Conservation (phyloP, 2,329 filamentous ascomycete species). For the Periconia sp. region DNA sequence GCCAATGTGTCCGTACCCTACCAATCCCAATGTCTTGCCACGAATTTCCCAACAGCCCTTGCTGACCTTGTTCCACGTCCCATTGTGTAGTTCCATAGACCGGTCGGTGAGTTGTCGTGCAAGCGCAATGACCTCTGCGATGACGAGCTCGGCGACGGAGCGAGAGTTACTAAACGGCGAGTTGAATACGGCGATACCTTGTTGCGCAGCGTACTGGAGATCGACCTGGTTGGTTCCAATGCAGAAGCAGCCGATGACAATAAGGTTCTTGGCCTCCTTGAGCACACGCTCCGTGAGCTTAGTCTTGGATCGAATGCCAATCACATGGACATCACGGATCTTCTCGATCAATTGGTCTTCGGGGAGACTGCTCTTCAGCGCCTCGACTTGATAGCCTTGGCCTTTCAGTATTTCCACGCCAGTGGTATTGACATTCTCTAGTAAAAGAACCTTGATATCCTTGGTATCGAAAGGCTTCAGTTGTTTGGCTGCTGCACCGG, state of each 20-base stretch:
- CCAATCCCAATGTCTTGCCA: constrained; percentile 94
- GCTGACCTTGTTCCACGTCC: constrained; percentile 98
- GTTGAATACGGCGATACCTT: constrained; percentile 97
- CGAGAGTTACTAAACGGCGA: constrained; percentile 98
- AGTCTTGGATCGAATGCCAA: constrained; percentile 97
- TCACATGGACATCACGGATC: constrained; percentile 96
- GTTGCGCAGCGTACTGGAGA: constrained; percentile 76
- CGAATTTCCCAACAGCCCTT: constrained; percentile 96
- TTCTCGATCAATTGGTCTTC: constrained; percentile 96
- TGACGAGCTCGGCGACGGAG: constrained; percentile 94
- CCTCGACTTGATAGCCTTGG: constrained; percentile 96
- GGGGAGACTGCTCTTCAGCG: constrained; percentile 81
- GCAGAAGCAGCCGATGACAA: constrained; percentile 97
- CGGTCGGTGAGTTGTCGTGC: constrained; percentile 92
- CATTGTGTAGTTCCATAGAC: constrained; percentile 89
- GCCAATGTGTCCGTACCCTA: constrained; percentile 97
- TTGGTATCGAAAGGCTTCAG: constrained; percentile 94
- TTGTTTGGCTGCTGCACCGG: constrained; percentile 63
- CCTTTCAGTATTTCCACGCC: constrained; percentile 77
- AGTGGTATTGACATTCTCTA: constrained; percentile 95
- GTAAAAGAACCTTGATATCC: constrained; percentile 92
- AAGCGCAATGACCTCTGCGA: constrained; percentile 87
- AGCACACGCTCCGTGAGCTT: constrained; percentile 87
- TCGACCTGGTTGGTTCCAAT: constrained; percentile 97
- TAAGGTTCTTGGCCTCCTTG: constrained; percentile 85